Percentiles rank a stretch among this genome's conserved stretches.
These are phyloP conservation scores for Ceratocystis destructans DNA, from an alignment of 2,329 filamentous ascomycete species.

Conservation along the genomic window DNA sequence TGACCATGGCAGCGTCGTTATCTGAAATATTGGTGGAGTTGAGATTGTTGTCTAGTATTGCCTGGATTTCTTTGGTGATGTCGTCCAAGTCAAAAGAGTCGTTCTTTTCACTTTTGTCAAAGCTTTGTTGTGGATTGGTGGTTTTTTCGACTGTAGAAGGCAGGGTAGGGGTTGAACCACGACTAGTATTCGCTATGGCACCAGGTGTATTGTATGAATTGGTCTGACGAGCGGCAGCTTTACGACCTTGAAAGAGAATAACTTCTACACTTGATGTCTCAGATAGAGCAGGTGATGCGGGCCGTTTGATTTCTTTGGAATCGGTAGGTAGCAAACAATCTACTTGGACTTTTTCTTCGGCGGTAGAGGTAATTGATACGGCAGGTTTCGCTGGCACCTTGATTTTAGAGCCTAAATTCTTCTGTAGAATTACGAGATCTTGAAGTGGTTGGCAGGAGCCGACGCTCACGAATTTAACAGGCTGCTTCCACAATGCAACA, in stretches of 20 bases:
- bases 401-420: slow-evolving; percentile 7
- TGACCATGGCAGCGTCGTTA: slow-evolving; percentile 11
- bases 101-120: neutral
- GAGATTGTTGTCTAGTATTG: slow-evolving; percentile 1
- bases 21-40: neutral
- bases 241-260: slow-evolving; percentile 51
- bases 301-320: neutral
- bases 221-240: slow-evolving; percentile 21
- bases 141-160: neutral
- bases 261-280: slow-evolving; percentile 40
- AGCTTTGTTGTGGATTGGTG: neutral
- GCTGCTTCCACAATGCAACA: slow-evolving; percentile 33
- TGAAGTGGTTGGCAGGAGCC: slow-evolving; percentile 39
- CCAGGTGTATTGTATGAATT: neutral
- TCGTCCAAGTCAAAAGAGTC: neutral
- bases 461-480: slow-evolving; percentile 41
- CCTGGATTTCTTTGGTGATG: slow-evolving; percentile 2
- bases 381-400: no score
- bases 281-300: slow-evolving; percentile 8
- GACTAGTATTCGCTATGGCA: neutral
- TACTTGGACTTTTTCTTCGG: neutral
- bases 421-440: slow-evolving; percentile 21
- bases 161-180: neutral
- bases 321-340: slow-evolving; percentile 7
- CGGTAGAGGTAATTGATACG: neutral